Conservation (phyloP, 306 rosid species). For the Medicago ruthenica region DNA sequence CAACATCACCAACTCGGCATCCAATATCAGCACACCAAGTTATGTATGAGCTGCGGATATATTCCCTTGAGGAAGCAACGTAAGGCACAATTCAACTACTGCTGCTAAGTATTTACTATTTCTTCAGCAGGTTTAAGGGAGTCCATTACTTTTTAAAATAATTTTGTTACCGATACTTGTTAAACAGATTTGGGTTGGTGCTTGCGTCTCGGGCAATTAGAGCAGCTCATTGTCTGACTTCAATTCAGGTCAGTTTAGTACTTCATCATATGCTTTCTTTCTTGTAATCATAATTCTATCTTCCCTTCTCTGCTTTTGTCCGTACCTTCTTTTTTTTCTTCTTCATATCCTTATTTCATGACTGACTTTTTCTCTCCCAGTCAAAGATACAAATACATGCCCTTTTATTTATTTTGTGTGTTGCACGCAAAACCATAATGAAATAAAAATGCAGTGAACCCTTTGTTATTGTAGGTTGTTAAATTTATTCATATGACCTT, state of each 20-base stretch:
- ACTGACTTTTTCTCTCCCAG: not conserved
- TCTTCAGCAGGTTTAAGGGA: constrained; percentile 15
- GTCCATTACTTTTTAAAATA: constrained; percentile 13
- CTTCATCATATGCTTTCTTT: constrained; percentile 32
- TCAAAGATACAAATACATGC: not conserved
- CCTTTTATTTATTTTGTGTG: constrained; percentile 15
- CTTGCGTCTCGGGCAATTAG: constrained; percentile 91
- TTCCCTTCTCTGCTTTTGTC: constrained; percentile 10
- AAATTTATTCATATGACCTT: constrained; percentile 16
- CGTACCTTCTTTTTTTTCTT: not conserved
- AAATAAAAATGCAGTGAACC: constrained; percentile 6
- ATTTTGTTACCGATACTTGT: constrained; percentile 31
- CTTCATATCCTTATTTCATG: constrained; percentile 7
- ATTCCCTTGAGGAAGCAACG: constrained; percentile 97
- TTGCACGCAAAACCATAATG: not conserved
- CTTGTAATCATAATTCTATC: constrained; percentile 17
- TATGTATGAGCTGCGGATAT: constrained; percentile 92
- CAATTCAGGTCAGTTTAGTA: constrained; percentile 80
- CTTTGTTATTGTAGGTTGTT: not conserved
- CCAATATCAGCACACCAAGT: constrained; percentile 94
- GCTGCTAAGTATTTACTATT: constrained; percentile 36
- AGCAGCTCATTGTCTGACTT: constrained; percentile 98
- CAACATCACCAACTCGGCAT: constrained; percentile 96
- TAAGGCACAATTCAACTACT: constrained; percentile 41
- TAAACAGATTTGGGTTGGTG: constrained; percentile 78